phyloP scores from a whole-genome alignment of 192 early-diverging fungal genomes.

The Coemansia sp. region DNA sequence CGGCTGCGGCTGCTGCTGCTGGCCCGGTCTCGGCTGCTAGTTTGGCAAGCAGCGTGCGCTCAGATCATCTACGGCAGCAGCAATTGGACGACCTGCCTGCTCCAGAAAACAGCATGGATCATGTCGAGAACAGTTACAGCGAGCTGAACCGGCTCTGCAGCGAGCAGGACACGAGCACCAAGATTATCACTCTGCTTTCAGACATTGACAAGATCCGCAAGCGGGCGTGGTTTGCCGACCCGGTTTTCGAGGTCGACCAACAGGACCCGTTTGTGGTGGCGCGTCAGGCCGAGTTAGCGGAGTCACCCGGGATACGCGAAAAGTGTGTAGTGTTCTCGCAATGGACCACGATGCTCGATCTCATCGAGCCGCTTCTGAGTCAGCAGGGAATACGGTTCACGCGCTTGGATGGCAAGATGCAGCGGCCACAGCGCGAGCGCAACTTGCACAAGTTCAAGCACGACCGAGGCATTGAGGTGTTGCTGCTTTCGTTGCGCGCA shows the following conservation, averaged over 20 bases:
- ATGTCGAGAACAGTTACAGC: constrained; percentile 10
- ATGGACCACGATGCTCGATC: constrained; percentile 81
- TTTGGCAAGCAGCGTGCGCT: too few species aligned
- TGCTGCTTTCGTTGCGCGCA: constrained; percentile 69
- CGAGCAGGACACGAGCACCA: constrained; percentile 44
- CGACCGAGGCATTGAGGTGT: constrained; percentile 59
- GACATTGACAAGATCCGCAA: constrained; percentile 42
- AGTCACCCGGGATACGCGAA: constrained; percentile 32
- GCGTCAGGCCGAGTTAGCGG: constrained; percentile 21
- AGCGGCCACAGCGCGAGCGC: constrained; percentile 59
- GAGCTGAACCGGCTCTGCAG: constrained; percentile 40
- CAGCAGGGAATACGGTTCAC: constrained; percentile 60
- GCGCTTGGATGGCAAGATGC: constrained; percentile 80
- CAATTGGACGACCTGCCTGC: not conserved
- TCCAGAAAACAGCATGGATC: constrained; percentile 1
- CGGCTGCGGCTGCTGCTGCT: too few species aligned
- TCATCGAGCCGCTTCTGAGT: constrained; percentile 61
- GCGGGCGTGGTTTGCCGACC: constrained; percentile 35
- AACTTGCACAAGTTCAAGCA: constrained; percentile 63
- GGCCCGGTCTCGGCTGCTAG: too few species aligned
- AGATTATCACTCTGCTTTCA: constrained; percentile 21
- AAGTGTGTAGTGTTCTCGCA: constrained; percentile 95
- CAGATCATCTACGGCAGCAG: not conserved
- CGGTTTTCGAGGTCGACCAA: constrained; percentile 39
- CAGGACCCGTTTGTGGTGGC: constrained; percentile 27